Conservation (phyloP, 805 yeast species). For the Dipodascopsis uninucleata region DNA sequence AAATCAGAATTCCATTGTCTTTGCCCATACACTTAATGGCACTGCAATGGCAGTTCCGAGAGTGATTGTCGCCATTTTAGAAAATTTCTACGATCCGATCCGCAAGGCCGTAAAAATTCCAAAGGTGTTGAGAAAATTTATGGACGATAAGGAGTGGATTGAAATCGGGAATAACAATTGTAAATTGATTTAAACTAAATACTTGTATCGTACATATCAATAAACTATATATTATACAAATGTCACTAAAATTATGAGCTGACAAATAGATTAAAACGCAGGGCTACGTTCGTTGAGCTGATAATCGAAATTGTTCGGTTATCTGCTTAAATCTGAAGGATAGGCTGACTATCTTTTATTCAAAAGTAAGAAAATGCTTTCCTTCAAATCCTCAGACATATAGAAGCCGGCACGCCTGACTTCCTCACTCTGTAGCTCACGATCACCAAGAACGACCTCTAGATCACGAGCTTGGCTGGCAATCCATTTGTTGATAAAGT, state of each 20-base stretch:
- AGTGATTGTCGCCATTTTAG: conserved; percentile 82
- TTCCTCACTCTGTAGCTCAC: conserved; percentile 80
- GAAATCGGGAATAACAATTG: conserved; percentile 19
- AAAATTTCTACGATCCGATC: conserved; percentile 67
- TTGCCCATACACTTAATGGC: conserved; percentile 84
- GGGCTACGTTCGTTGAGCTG: too few species aligned
- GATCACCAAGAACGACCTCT: conserved; percentile 84
- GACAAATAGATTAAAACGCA: not conserved
- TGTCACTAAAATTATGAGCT: not conserved
- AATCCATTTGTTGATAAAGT: conserved; percentile 67
- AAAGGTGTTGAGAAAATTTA: conserved; percentile 58
- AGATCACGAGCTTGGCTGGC: conserved; percentile 80
- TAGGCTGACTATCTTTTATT: conserved; percentile 10
- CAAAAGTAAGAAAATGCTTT: conserved; percentile 56
- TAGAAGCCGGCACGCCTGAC: conserved; percentile 83
- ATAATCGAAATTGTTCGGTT: too few species aligned
- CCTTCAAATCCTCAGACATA: conserved; percentile 65
- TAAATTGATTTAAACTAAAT: not conserved
- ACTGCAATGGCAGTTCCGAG: conserved; percentile 96
- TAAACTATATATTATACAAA: not conserved
- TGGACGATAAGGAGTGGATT: conserved; percentile 58
- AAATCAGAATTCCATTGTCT: conserved; percentile 38
- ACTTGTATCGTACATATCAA: not conserved
- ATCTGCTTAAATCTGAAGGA: not conserved
- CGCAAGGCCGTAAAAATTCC: conserved; percentile 61